phyloP scores from a whole-genome alignment of 225 moss, liverwort and hornwort genomes.

The Pseudisothecium myosuroides region DNA sequence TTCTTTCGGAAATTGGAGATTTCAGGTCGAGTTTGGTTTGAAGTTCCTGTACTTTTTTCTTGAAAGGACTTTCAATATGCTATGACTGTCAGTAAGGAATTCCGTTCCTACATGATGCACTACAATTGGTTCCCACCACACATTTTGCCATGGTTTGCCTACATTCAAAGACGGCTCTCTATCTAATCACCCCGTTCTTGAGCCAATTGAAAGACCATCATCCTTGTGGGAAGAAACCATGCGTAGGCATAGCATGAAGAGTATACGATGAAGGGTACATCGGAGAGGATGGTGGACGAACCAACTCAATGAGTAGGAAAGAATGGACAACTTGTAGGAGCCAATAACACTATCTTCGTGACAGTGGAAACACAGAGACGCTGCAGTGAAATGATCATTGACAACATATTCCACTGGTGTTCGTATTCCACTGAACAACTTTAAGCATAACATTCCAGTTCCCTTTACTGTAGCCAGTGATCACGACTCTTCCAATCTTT shows the following conservation, averaged over 20 bases:
- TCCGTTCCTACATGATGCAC: neutral
- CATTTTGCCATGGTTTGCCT: neutral
- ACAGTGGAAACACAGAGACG: neutral
- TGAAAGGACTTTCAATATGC: neutral
- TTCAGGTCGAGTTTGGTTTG: neutral
- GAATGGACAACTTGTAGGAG: neutral
- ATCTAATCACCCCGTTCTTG: neutral
- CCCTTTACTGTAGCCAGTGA: neutral
- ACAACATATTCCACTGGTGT: neutral
- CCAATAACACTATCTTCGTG: neutral
- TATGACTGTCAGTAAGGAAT: neutral
- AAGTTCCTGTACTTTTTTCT: neutral
- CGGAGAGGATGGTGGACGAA: neutral
- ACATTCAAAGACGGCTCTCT: neutral
- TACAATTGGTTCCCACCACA: neutral
- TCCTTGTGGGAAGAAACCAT: neutral
- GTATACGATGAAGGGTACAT: neutral
- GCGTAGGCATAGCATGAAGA: neutral
- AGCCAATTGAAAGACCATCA: neutral
- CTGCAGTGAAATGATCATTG: neutral
- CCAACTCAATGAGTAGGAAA: neutral
- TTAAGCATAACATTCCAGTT: too few relatives aligned
- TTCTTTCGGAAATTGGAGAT: neutral
- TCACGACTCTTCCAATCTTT: neutral
- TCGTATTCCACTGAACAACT: too few relatives aligned